Conservation (phyloP, 148 eudicot genomes). For the Amaranthus cruentus region DNA sequence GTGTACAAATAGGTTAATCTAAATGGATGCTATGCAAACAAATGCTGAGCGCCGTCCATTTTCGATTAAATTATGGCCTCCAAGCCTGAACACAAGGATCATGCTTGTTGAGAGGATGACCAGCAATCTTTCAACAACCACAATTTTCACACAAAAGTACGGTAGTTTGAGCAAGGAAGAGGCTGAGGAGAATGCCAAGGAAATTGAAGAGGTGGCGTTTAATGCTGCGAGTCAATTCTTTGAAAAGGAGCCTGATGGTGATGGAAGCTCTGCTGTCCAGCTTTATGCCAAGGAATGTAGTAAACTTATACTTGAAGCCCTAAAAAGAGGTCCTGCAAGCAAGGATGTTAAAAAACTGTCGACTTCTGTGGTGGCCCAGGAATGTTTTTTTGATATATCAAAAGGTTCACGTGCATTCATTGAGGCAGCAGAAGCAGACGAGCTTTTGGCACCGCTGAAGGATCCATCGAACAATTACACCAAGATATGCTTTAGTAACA, state of each 20-base stretch:
- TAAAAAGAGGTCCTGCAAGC: constrained; percentile 52
- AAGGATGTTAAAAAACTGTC: constrained; percentile 30
- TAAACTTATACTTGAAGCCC: constrained; percentile 61
- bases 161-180: constrained; percentile 66
- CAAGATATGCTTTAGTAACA: constrained; percentile 70
- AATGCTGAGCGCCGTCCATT: constrained; percentile 31
- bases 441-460: constrained; percentile 47
- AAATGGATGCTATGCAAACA: constrained; percentile 42
- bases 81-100: constrained; percentile 59
- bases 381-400: constrained; percentile 55
- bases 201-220: constrained; percentile 61
- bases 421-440: constrained; percentile 56
- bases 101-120: constrained; percentile 68
- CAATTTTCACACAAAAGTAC: constrained; percentile 67
- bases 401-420: constrained; percentile 53
- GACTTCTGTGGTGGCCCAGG: constrained; percentile 24
- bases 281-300: constrained; percentile 85
- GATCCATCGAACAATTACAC: constrained; percentile 46
- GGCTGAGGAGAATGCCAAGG: constrained; percentile 72
- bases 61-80: constrained; percentile 77
- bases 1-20: neutral
- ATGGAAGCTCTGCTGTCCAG: constrained; percentile 80
- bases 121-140: constrained; percentile 57
- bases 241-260: constrained; percentile 81
- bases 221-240: constrained; percentile 52